These are phyloP conservation scores for Termitomyces sp. DNA, from an alignment of 768 basidiomycete genomes.

Conservation along the genomic window DNA sequence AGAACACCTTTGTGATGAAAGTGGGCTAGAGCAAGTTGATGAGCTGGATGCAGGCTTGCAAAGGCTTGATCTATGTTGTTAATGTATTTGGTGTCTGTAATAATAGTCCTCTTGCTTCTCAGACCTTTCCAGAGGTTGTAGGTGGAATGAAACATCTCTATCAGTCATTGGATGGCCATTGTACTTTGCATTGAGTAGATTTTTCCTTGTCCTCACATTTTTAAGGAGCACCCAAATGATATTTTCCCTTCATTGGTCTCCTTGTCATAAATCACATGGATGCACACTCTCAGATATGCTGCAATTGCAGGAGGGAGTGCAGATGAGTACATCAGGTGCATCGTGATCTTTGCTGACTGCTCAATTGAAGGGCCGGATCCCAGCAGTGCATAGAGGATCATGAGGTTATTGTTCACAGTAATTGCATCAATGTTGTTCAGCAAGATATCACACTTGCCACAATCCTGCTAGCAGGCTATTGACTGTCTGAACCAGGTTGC, in stretches of 20 bases:
- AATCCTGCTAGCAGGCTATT: constrained; percentile 36
- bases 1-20: constrained; percentile 41
- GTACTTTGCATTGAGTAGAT: constrained; percentile 37
- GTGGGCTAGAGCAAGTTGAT: constrained; percentile 33
- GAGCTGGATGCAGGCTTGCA: constrained; percentile 37
- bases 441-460: constrained; percentile 37
- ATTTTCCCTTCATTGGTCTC: constrained; percentile 29
- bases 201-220: constrained; percentile 34
- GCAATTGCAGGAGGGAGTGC: constrained; percentile 33
- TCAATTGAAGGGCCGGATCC: constrained; percentile 37
- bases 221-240: constrained; percentile 34
- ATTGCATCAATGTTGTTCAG: constrained; percentile 38
- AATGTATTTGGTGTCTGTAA: constrained; percentile 32
- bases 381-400: constrained; percentile 38
- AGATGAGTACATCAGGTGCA: constrained; percentile 43
- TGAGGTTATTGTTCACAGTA: constrained; percentile 38
- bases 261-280: constrained; percentile 34
- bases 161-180: constrained; percentile 33
- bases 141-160: constrained; percentile 36
- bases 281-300: constrained; percentile 34
- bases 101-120: constrained; percentile 27
- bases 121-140: constrained; percentile 26
- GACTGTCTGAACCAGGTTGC: constrained; percentile 34
- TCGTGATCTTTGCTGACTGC: constrained; percentile 40
- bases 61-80: constrained; percentile 44